phyloP scores from a whole-genome alignment of 176 grass and related monocot genomes.

The Musa beccarii region DNA sequence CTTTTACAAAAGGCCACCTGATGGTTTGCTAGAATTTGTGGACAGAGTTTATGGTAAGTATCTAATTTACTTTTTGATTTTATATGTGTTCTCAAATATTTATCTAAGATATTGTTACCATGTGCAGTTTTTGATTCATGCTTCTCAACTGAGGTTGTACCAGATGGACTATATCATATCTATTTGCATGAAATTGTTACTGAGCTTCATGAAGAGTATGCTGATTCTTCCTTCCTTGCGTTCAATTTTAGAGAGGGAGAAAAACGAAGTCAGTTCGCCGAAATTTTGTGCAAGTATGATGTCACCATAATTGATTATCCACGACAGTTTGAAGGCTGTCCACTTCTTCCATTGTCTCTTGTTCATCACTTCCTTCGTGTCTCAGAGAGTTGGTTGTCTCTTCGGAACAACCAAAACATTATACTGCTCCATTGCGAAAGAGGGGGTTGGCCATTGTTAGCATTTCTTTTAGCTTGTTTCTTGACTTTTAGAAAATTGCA shows the following conservation, averaged over 20 bases:
- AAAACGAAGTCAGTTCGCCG: conserved; percentile 75
- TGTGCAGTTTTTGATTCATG: conserved; percentile 97
- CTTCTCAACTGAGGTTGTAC: conserved; percentile 91
- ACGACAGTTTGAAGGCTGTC: conserved; percentile 92
- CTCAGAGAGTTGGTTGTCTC: conserved; percentile 68
- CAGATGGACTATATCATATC: conserved; percentile 67
- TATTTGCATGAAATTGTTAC: conserved; percentile 83
- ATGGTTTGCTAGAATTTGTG: conserved; percentile 89
- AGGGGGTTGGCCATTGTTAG: conserved; percentile 86
- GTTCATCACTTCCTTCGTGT: conserved; percentile 83
- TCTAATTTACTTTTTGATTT: conserved; percentile 12
- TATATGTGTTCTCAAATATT: conserved; percentile 12
- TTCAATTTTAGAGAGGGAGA: conserved; percentile 96
- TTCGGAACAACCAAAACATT: conserved; percentile 66
- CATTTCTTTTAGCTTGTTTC: conserved; percentile 82
- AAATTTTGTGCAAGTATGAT: conserved; percentile 61
- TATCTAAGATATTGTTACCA: conserved; percentile 20
- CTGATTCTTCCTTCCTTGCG: conserved; percentile 71
- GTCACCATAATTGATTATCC: conserved; percentile 88
- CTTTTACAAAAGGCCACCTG: conserved; percentile 94
- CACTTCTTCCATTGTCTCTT: conserved; percentile 81
- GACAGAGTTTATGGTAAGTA: conserved; percentile 81
- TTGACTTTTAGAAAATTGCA: conserved; percentile 86
- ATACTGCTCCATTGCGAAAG: conserved; percentile 90
- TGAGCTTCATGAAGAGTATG: conserved; percentile 76